phyloP scores from a whole-genome alignment of 139 green algal genomes.

The Chlorella ohadii region DNA sequence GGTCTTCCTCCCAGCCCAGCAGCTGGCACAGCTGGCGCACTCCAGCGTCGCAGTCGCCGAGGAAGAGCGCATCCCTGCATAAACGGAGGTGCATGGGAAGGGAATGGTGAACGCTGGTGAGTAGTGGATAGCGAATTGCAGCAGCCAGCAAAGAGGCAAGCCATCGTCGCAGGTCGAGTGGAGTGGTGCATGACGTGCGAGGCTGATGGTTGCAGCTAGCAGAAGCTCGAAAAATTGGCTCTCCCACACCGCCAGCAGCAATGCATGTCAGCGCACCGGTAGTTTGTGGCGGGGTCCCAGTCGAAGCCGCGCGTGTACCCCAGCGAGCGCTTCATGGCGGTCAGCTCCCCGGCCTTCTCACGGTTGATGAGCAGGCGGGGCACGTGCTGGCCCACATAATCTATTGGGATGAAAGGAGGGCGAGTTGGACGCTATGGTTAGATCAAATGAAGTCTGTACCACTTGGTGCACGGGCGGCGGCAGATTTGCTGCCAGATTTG shows the following conservation, averaged over 20 bases:
- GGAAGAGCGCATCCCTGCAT: constrained; percentile 66
- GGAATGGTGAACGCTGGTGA: too few species aligned
- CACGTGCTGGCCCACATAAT: constrained; percentile 43
- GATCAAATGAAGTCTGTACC: too few species aligned
- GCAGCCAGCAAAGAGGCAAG: too few species aligned
- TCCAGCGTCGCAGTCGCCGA: constrained; percentile 77
- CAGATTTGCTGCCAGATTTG: too few species aligned
- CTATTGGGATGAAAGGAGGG: constrained; percentile 27
- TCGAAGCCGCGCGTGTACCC: constrained; percentile 53
- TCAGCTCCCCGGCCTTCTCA: constrained; percentile 69
- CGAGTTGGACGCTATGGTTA: too few species aligned
- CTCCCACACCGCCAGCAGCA: too few species aligned
- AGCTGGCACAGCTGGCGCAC: constrained; percentile 56
- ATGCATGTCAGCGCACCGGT: background rate
- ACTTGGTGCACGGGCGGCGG: too few species aligned
- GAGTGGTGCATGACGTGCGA: too few species aligned
- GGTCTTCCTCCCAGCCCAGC: constrained; percentile 73
- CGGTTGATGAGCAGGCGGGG: constrained; percentile 86
- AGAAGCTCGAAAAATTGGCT: too few species aligned
- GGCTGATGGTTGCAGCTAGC: too few species aligned
- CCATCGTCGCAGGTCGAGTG: too few species aligned
- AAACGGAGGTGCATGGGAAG: background rate
- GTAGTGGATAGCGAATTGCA: too few species aligned
- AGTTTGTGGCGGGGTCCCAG: constrained; percentile 47
- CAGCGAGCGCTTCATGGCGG: background rate